These are phyloP conservation scores for Trichoderma sp. DNA, from an alignment of 2,329 filamentous ascomycete genomes.

Conservation along the genomic window DNA sequence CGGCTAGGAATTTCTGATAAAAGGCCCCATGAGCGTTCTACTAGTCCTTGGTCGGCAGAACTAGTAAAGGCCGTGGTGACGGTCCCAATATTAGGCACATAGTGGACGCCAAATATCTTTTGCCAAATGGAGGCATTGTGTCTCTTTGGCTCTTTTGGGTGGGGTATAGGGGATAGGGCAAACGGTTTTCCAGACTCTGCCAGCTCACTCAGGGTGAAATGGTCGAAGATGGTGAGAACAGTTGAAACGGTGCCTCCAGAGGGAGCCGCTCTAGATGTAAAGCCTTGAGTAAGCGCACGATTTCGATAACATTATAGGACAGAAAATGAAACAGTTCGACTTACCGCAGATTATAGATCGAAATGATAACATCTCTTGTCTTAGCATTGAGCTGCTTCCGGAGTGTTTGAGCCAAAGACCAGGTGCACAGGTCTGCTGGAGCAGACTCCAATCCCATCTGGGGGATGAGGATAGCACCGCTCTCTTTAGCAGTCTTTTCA, in stretches of 20 bases:
- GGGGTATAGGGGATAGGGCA: constrained; percentile 58
- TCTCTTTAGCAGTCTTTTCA: constrained; percentile 51
- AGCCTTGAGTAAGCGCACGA: neutral
- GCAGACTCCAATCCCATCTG: constrained; percentile 64
- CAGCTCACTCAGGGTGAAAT: constrained; percentile 52
- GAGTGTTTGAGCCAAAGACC: constrained; percentile 52
- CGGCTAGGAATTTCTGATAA: constrained; percentile 48
- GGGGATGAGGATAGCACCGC: constrained; percentile 61
- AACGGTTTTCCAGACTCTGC: constrained; percentile 50
- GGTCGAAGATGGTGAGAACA: constrained; percentile 59
- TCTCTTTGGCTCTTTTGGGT: constrained; percentile 37
- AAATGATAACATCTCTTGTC: constrained; percentile 56
- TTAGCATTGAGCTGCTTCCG: constrained; percentile 51
- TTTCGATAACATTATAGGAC: neutral
- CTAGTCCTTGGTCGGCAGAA: constrained; percentile 53
- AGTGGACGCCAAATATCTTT: constrained; percentile 51
- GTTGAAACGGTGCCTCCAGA: constrained; percentile 72
- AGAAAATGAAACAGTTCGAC: constrained; percentile 20
- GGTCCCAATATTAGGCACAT: constrained; percentile 54
- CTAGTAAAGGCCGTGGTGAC: constrained; percentile 55
- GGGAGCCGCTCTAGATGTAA: constrained; percentile 37
- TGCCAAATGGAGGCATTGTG: constrained; percentile 40
- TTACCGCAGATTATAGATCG: constrained; percentile 46
- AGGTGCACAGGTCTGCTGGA: constrained; percentile 61
- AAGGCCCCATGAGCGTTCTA: constrained; percentile 66